phyloP scores from a whole-genome alignment of 2,329 filamentous ascomycete genomes.

The Cercospora sp. region DNA sequence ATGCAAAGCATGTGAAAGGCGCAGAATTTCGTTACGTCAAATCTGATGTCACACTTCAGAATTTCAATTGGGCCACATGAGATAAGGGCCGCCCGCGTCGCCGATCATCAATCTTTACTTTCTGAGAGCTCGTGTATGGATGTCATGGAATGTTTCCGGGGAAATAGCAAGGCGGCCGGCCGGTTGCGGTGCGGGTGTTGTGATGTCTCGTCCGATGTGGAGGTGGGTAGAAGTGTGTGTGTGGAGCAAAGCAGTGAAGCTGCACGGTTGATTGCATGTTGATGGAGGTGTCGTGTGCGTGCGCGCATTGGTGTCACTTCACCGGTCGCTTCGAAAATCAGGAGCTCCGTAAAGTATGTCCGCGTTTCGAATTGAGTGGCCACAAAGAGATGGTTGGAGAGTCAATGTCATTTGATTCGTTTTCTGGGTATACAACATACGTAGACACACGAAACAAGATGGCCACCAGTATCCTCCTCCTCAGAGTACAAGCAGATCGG shows the following conservation, averaged over 20 bases:
- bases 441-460: not conserved
- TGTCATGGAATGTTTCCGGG: not conserved
- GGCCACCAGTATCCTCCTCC: not conserved
- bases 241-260: not conserved
- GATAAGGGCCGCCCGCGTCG: not conserved
- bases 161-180: not conserved
- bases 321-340: not conserved
- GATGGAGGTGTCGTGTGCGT: not conserved
- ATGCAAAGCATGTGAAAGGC: not conserved
- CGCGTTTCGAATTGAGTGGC: not conserved
- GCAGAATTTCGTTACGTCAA: conserved; percentile 2
- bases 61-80: not conserved
- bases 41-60: conserved; percentile 5
- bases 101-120: not conserved
- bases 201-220: conserved; percentile 2
- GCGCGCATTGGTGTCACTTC: conserved; percentile 1
- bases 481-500: not conserved
- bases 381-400: not conserved
- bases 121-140: not conserved
- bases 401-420: not conserved
- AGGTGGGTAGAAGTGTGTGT: not conserved
- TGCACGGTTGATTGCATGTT: not conserved
- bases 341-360: not conserved
- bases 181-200: not conserved
- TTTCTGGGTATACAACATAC: conserved; percentile 8